Evolutionary conservation across 1,284 basidiomycete genomes (phyloP).

Genomic region (Chalciporus sp.): DNA sequence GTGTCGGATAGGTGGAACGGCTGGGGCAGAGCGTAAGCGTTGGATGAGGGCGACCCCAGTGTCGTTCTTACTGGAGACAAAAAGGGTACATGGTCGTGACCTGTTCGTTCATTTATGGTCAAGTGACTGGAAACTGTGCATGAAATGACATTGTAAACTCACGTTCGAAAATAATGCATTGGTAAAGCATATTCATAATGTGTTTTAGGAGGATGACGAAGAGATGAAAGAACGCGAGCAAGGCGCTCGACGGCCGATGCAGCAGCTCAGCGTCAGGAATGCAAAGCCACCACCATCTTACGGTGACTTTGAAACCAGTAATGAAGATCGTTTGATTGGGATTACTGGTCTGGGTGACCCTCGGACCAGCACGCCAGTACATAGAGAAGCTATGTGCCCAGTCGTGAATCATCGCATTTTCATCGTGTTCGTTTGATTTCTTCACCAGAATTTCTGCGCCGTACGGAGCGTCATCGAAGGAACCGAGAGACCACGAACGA

Average conservation of each 20-base stretch:
- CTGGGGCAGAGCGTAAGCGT: background rate
- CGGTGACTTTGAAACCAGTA: constrained; percentile 11
- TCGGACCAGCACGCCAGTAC: background rate
- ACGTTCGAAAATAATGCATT: too few species aligned
- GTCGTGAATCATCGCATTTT: background rate
- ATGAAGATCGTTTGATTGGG: constrained; percentile 11
- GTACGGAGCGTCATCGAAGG: background rate
- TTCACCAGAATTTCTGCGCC: background rate
- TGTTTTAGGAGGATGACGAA: too few species aligned
- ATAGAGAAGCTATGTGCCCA: background rate
- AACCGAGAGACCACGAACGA: constrained; percentile 10
- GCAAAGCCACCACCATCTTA: background rate
- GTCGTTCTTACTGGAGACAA: too few species aligned
- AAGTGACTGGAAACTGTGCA: too few species aligned
- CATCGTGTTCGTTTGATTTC: background rate
- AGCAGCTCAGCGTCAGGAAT: too few species aligned
- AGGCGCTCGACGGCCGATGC: too few species aligned
- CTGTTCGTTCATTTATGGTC: too few species aligned
- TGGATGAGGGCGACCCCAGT: too few species aligned
- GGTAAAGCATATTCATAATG: too few species aligned
- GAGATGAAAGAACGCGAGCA: too few species aligned
- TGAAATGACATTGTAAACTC: too few species aligned
- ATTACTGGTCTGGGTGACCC: background rate
- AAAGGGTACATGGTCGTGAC: too few species aligned
- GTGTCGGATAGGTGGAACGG: constrained; percentile 12